These are phyloP conservation scores for Luffa aegyptiaca DNA, from an alignment of 306 rosid species.

Conservation along the genomic window DNA sequence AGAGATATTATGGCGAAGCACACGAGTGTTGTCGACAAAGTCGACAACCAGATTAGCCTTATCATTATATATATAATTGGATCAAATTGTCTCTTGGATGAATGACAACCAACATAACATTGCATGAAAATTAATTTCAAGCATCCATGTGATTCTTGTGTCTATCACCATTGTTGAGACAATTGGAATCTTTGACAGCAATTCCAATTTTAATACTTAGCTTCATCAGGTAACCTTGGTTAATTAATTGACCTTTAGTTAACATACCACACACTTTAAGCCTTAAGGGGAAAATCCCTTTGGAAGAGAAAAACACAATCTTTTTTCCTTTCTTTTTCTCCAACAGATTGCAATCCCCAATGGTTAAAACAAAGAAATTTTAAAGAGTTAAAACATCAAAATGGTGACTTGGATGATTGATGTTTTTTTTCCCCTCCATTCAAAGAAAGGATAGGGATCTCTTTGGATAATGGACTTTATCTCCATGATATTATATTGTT, in stretches of 20 bases:
- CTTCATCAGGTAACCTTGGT: not conserved
- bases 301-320: not conserved
- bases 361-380: not conserved
- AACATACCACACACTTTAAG: not conserved
- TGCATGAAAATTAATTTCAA: not conserved
- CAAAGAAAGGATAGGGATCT: not conserved
- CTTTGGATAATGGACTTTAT: not conserved
- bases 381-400: not conserved
- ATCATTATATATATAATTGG: not conserved
- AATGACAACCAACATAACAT: not conserved
- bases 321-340: not conserved
- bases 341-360: not conserved
- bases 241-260: not conserved
- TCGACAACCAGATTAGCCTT: not conserved
- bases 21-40: no score
- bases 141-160: conserved; percentile 2
- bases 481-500: not conserved
- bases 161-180: not conserved
- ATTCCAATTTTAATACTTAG: not conserved
- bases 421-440: not conserved
- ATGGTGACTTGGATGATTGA: not conserved
- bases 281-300: not conserved
- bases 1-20: not conserved
- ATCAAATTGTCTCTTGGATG: not conserved
- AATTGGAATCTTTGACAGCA: not conserved